These are phyloP conservation scores for Rubia balearica DNA, from an alignment of 305 asterid species.

Conservation along the genomic window DNA sequence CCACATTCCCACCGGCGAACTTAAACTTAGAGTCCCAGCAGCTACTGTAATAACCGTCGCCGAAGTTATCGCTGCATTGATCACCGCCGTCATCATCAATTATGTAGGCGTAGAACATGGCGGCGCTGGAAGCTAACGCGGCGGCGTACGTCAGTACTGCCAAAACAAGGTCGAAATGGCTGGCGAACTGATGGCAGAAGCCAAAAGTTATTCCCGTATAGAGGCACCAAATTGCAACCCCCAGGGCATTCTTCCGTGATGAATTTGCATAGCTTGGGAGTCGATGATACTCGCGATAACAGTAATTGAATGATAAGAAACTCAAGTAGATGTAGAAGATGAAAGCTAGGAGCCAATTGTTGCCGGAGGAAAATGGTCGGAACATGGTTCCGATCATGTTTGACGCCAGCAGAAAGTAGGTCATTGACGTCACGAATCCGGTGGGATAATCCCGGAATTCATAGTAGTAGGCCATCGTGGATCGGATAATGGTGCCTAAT, in stretches of 20 bases:
- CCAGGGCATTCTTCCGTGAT: constrained; percentile 11
- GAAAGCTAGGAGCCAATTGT: constrained; percentile 8
- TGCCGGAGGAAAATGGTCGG: constrained; percentile 15
- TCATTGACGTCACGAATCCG: background rate
- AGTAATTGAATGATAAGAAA: constrained; percentile 12
- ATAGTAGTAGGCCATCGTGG: background rate
- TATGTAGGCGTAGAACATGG: constrained; percentile 14
- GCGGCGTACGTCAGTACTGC: background rate
- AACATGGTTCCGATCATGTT: constrained; percentile 11
- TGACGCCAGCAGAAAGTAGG: background rate
- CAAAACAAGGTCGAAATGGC: background rate
- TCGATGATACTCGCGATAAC: constrained; percentile 4
- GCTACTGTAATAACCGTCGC: background rate
- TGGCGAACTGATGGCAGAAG: background rate
- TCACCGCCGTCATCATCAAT: background rate
- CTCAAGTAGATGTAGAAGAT: constrained; percentile 6
- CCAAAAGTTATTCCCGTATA: constrained; percentile 14
- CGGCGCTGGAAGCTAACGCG: constrained; percentile 12
- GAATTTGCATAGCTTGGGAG: constrained; percentile 1
- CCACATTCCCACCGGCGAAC: background rate
- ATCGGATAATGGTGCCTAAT: background rate
- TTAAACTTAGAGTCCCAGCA: background rate
- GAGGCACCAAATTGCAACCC: constrained; percentile 13
- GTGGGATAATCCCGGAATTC: constrained; percentile 4
- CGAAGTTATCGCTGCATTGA: background rate